Conservation (phyloP, 495 filamentous ascomycete genomes). For the Hypoxylon cercidicola region DNA sequence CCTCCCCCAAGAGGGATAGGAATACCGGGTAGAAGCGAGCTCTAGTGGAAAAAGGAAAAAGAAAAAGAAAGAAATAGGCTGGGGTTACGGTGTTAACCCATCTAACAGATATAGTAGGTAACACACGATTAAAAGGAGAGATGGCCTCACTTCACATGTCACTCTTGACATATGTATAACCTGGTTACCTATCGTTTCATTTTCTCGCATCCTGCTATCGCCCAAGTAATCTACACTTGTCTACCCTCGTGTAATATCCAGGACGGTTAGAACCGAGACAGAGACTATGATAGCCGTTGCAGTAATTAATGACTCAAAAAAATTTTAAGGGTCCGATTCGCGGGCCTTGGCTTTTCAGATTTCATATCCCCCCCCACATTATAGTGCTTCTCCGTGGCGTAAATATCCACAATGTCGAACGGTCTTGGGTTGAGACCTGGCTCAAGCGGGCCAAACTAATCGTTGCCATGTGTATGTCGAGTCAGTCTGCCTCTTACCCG, state of each 20-base stretch:
- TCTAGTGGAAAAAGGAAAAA: neutral
- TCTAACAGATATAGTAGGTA: neutral
- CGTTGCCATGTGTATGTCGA: conserved; percentile 6
- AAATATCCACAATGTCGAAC: conserved; percentile 30
- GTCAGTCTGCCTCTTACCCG: conserved; percentile 15
- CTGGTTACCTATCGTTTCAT: too few species aligned
- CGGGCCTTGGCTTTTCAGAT: conserved; percentile 26
- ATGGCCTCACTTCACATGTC: neutral
- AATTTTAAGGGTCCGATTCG: conserved; percentile 33
- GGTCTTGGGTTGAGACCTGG: conserved; percentile 8
- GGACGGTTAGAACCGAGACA: too few species aligned
- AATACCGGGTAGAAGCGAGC: neutral
- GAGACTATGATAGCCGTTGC: conserved; percentile 17
- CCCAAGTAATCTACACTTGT: too few species aligned
- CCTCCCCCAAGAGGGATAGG: neutral
- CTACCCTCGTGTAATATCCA: too few species aligned
- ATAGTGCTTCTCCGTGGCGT: conserved; percentile 20
- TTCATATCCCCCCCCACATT: conserved; percentile 25
- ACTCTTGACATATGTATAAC: neutral
- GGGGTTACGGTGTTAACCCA: neutral
- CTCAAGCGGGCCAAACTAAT: conserved; percentile 1
- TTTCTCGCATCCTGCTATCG: too few species aligned
- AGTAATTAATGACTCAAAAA: conserved; percentile 38
- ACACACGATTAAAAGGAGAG: neutral
- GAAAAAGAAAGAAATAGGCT: neutral